A percentile compares a stretch with the other conserved stretches of the same genome.
These are phyloP conservation scores for Cryptococcus sp. DNA, from an alignment of 1,284 basidiomycete genomes.

Conservation along the genomic window DNA sequence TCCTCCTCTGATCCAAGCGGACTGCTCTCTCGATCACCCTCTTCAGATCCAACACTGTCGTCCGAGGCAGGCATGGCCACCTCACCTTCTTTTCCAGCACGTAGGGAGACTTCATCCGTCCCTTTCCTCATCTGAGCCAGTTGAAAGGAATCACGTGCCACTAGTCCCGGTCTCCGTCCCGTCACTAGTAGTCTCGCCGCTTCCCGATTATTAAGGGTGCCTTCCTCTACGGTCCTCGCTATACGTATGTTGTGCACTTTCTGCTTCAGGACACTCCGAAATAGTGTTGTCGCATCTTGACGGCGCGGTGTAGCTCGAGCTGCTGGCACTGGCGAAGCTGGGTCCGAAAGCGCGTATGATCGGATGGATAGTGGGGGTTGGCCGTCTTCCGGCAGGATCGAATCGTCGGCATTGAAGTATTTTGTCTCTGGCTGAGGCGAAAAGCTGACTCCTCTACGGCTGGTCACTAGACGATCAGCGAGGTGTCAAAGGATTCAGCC, in stretches of 20 bases:
- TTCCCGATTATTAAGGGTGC: slow-evolving; percentile 44
- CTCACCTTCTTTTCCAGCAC: slow-evolving; percentile 6
- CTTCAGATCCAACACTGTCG: slow-evolving; percentile 19
- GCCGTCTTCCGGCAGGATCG: slow-evolving; percentile 19
- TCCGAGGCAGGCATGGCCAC: slow-evolving; percentile 29
- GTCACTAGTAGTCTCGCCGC: slow-evolving; percentile 33
- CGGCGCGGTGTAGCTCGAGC: neutral
- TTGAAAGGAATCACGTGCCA: slow-evolving; percentile 34
- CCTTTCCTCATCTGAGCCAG: slow-evolving; percentile 23
- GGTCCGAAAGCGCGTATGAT: slow-evolving; percentile 16
- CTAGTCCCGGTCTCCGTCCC: slow-evolving; percentile 29
- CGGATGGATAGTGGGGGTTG: slow-evolving; percentile 22
- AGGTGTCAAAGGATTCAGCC: neutral
- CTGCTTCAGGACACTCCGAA: slow-evolving; percentile 34
- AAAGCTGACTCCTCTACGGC: slow-evolving; percentile 30
- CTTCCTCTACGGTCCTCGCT: slow-evolving; percentile 40
- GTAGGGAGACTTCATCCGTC: slow-evolving; percentile 9
- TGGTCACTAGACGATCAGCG: slow-evolving; percentile 1
- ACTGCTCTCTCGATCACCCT: neutral
- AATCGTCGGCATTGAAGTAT: slow-evolving; percentile 32
- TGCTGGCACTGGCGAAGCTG: slow-evolving; percentile 10
- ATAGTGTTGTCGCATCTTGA: slow-evolving; percentile 1
- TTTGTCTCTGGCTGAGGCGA: slow-evolving; percentile 34
- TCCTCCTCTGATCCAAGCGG: slow-evolving; percentile 17
- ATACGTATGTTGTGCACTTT: slow-evolving; percentile 31